Conservation (phyloP, 2,329 filamentous ascomycete genomes). For the Cladosporium sp. region DNA sequence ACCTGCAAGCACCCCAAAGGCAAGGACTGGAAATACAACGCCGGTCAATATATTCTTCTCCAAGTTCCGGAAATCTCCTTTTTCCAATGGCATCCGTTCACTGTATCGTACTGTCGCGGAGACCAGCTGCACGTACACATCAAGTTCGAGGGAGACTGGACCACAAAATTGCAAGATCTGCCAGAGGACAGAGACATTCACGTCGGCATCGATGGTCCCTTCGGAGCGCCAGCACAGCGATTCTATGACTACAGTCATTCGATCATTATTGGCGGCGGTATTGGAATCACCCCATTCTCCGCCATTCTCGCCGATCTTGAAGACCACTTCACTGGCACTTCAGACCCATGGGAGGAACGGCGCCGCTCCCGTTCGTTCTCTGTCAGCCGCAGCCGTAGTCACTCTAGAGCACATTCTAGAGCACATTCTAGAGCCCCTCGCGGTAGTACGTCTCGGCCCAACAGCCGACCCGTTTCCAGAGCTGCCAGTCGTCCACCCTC, state of each 20-base stretch:
- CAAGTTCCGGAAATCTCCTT: constrained; percentile 50
- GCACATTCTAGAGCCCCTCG: not conserved
- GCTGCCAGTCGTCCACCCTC: not conserved
- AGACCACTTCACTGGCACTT: constrained; percentile 24
- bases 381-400: constrained; percentile 8
- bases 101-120: constrained; percentile 51
- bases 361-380: constrained; percentile 4
- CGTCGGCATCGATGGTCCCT: constrained; percentile 54
- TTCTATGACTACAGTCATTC: constrained; percentile 56
- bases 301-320: constrained; percentile 54
- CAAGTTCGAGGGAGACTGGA: constrained; percentile 57
- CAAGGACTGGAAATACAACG: constrained; percentile 49
- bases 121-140: constrained; percentile 53
- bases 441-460: not conserved
- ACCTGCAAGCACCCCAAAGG: constrained; percentile 45
- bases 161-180: constrained; percentile 41
- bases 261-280: constrained; percentile 53
- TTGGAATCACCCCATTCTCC: constrained; percentile 55
- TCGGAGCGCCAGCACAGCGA: constrained; percentile 54
- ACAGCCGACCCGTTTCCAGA: not conserved
- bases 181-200: constrained; percentile 37
- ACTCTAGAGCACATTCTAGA: constrained; percentile 4
- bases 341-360: constrained; percentile 21
- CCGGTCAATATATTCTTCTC: constrained; percentile 55
- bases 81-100: constrained; percentile 59